Percentiles rank a stretch among this genome's conserved stretches.
phyloP scores from a whole-genome alignment of 768 basidiomycete species.

The Kwoniella europaea region DNA sequence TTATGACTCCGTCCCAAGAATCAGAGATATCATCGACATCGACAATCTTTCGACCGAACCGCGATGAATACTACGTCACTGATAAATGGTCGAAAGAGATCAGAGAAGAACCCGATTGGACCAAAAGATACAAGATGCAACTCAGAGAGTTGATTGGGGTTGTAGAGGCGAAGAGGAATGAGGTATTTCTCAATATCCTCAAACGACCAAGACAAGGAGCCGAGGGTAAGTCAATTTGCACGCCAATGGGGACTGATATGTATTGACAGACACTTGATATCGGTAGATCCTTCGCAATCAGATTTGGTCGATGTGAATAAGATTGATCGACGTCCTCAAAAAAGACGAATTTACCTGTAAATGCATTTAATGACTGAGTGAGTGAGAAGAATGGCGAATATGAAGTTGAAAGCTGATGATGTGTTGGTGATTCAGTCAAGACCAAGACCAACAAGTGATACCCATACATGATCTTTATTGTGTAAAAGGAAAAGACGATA shows the following conservation, averaged over 20 bases:
- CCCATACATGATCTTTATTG: no score
- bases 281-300: no score
- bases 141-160: background rate
- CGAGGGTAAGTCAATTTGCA: background rate
- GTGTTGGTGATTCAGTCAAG: no score
- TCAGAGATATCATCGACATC: background rate
- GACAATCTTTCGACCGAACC: background rate
- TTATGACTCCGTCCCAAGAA: no score
- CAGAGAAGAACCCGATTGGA: background rate
- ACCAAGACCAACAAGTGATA: no score
- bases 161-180: no score
- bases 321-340: background rate
- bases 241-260: no score
- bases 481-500: no score
- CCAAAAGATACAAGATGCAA: background rate
- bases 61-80: background rate
- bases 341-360: background rate
- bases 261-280: no score
- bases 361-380: background rate
- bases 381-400: background rate
- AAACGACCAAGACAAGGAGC: background rate
- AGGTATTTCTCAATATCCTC: background rate
- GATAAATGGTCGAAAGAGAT: conserved; percentile 1
- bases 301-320: background rate
- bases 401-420: no score